Conservation (phyloP, 441 rosid genomes). For the Aleurites moluccanus region DNA sequence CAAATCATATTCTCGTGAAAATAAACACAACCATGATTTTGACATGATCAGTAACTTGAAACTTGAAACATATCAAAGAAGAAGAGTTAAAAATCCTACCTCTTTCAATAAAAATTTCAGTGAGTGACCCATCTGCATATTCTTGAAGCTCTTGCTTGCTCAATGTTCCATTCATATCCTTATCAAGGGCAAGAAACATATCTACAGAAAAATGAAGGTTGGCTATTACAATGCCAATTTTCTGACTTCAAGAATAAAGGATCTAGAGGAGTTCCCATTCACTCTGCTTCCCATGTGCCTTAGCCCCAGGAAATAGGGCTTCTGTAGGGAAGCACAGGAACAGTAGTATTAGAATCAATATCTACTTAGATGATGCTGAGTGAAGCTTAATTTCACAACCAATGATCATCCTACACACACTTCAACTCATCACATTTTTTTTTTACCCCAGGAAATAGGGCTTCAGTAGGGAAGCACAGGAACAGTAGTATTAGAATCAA, state of each 20-base stretch:
- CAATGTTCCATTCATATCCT: constrained; percentile 85
- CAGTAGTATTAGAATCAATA: too few relatives aligned
- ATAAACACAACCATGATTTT: not conserved
- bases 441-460: not conserved
- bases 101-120: constrained; percentile 92
- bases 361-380: too few relatives aligned
- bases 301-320: not conserved
- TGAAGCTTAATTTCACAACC: too few relatives aligned
- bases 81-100: constrained; percentile 44
- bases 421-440: too few relatives aligned
- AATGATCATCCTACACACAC: too few relatives aligned
- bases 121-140: constrained; percentile 95
- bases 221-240: not conserved
- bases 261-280: not conserved
- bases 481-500: too few relatives aligned
- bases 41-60: not conserved
- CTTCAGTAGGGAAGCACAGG: too few relatives aligned
- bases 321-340: too few relatives aligned
- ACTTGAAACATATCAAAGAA: not conserved
- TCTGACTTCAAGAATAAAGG: not conserved
- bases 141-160: constrained; percentile 96
- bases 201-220: constrained; percentile 42
- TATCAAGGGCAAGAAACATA: constrained; percentile 94
- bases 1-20: not conserved
- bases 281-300: not conserved